phyloP scores from a whole-genome alignment of 176 grass and related monocot species.

The Miscanthus lutarioriparius region DNA sequence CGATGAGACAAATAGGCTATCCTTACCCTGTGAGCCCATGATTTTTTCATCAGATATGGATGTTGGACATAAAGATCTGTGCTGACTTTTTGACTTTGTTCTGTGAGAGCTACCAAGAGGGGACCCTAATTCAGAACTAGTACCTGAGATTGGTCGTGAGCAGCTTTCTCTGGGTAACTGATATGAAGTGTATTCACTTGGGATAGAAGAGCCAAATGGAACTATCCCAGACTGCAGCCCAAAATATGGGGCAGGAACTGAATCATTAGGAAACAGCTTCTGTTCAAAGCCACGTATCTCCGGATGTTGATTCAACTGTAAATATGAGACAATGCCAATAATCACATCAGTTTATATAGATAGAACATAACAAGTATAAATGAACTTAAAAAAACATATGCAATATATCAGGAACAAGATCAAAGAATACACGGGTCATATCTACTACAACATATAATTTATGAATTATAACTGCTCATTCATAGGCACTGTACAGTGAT shows the following conservation, averaged over 20 bases:
- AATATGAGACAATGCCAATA: conserved; percentile 26
- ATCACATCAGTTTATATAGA: conserved; percentile 16
- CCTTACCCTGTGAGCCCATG: conserved; percentile 82
- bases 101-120: conserved; percentile 59
- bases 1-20: conserved; percentile 52
- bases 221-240: conserved; percentile 34
- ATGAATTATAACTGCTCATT: background rate
- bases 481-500: background rate
- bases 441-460: background rate
- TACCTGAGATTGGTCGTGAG: conserved; percentile 84
- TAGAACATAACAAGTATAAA: background rate
- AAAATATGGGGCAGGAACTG: conserved; percentile 48
- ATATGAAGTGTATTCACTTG: conserved; percentile 48
- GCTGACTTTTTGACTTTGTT: conserved; percentile 56
- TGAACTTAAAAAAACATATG: background rate
- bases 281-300: conserved; percentile 31
- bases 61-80: conserved; percentile 50
- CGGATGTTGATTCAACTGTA: conserved; percentile 38
- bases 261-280: conserved; percentile 48
- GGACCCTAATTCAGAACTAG: conserved; percentile 79
- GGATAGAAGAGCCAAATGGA: conserved; percentile 45
- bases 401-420: background rate
- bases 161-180: conserved; percentile 76
- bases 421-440: background rate
- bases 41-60: conserved; percentile 82